A percentile compares a stretch with the other conserved stretches of the same genome.
phyloP scores from a whole-genome alignment of 1,284 basidiomycete species.

The Volvariella volvacea region DNA sequence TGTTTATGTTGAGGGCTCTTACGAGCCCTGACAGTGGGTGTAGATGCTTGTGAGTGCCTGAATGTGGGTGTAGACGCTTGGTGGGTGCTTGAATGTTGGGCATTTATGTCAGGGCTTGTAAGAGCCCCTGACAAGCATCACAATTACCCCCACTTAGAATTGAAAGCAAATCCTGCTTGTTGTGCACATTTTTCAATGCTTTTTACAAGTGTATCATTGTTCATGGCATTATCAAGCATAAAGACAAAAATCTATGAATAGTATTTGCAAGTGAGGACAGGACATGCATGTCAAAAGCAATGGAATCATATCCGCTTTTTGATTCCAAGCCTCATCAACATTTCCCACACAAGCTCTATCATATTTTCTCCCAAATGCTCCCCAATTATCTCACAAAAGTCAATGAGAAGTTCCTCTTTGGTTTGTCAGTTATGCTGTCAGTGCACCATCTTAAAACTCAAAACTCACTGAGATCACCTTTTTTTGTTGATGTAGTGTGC shows the following conservation, averaged over 20 bases:
- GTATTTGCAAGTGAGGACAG: no score
- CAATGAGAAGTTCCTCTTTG: slow-evolving; percentile 24
- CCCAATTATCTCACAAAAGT: slow-evolving; percentile 24
- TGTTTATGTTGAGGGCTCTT: no score
- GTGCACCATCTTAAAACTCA: neutral
- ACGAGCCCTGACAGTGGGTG: no score
- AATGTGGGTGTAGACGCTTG: no score
- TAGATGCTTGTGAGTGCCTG: no score
- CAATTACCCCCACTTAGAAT: slow-evolving; percentile 1
- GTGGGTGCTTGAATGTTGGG: no score
- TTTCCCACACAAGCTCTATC: slow-evolving; percentile 23
- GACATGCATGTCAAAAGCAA: neutral
- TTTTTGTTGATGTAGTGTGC: slow-evolving; percentile 22
- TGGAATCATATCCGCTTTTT: slow-evolving; percentile 10
- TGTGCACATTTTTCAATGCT: neutral
- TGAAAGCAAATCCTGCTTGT: slow-evolving; percentile 9
- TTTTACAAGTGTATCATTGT: slow-evolving; percentile 1
- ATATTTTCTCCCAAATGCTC: slow-evolving; percentile 26
- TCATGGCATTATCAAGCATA: slow-evolving; percentile 2
- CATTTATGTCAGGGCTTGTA: no score
- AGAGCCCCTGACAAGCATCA: no score
- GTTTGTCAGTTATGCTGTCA: neutral
- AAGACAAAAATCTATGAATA: slow-evolving; percentile 1
- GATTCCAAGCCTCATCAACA: slow-evolving; percentile 16
- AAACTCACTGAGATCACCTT: slow-evolving; percentile 15